Evolutionary conservation across 2,329 filamentous ascomycete genomes (phyloP).

Genomic region (Chrysoporthe puriensis): DNA sequence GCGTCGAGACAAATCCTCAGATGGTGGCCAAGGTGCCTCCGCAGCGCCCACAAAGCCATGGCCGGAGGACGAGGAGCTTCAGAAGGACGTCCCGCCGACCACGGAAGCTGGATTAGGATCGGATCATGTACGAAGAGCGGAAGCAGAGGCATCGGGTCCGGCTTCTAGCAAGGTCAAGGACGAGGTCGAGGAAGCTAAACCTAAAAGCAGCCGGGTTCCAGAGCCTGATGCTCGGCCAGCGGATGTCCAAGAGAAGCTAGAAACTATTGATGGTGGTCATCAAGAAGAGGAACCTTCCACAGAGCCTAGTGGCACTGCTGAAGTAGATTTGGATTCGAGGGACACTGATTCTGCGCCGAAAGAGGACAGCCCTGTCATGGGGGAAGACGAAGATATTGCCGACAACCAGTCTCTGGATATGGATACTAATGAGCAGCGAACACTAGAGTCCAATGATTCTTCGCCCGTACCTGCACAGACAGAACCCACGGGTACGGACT

Average conservation of each 20-base stretch:
- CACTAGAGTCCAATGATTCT: too few relatives aligned
- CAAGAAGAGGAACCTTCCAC: neutral
- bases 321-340: neutral
- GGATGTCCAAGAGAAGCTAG: neutral
- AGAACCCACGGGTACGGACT: neutral
- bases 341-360: neutral
- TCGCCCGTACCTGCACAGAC: too few relatives aligned
- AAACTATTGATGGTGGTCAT: neutral
- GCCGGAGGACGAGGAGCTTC: neutral
- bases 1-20: slow-evolving; percentile 21
- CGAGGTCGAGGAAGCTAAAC: neutral
- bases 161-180: neutral
- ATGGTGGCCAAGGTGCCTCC: neutral
- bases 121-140: neutral
- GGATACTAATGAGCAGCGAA: neutral
- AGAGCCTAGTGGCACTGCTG: neutral
- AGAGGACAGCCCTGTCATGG: neutral
- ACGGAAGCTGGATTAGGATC: neutral
- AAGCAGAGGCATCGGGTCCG: neutral
- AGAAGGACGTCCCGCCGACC: neutral
- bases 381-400: neutral
- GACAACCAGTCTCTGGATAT: neutral
- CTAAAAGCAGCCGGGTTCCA: neutral
- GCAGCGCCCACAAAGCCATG: neutral
- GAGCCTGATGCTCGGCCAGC: neutral